phyloP scores from a whole-genome alignment of 352 stramenopile species.

The Pythium periplocum region DNA sequence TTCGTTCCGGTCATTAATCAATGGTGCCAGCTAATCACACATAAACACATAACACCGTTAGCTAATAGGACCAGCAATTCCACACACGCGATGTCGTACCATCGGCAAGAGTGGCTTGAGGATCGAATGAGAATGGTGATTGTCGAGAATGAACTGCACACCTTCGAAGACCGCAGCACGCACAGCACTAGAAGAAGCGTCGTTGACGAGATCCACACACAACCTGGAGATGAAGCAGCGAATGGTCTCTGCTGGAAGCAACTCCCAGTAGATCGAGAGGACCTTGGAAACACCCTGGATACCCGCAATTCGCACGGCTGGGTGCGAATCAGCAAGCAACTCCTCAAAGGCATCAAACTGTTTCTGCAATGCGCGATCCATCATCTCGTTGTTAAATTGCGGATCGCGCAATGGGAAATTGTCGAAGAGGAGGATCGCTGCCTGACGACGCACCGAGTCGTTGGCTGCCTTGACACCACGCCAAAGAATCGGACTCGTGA shows the following conservation, averaged over 20 bases:
- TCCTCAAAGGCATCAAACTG: slow-evolving; percentile 84
- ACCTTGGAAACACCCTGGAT: slow-evolving; percentile 82
- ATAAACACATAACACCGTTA: neutral
- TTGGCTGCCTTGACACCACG: slow-evolving; percentile 78
- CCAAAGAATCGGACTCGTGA: slow-evolving; percentile 83
- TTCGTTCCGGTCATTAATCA: slow-evolving; percentile 84
- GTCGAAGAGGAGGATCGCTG: slow-evolving; percentile 77
- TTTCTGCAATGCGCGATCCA: slow-evolving; percentile 71
- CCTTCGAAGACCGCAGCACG: slow-evolving; percentile 80
- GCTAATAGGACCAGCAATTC: too few relatives aligned
- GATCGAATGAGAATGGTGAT: slow-evolving; percentile 81
- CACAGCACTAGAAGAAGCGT: slow-evolving; percentile 67
- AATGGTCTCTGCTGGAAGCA: slow-evolving; percentile 75
- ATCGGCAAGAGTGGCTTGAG: slow-evolving; percentile 80
- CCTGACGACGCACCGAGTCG: slow-evolving; percentile 77
- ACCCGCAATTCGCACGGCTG: slow-evolving; percentile 66
- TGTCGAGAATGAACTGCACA: slow-evolving; percentile 82
- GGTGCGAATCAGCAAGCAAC: slow-evolving; percentile 66
- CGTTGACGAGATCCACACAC: slow-evolving; percentile 77
- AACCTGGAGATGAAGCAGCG: slow-evolving; percentile 80
- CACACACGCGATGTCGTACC: slow-evolving; percentile 24
- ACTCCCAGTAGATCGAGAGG: slow-evolving; percentile 80
- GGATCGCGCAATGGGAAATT: slow-evolving; percentile 80
- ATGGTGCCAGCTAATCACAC: slow-evolving; percentile 45
- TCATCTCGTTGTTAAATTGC: slow-evolving; percentile 67